Percentiles rank a stretch among this genome's conserved stretches.
These are phyloP conservation scores for Acacia concinna DNA, from an alignment of 331 rosid genomes.

Conservation along the genomic window DNA sequence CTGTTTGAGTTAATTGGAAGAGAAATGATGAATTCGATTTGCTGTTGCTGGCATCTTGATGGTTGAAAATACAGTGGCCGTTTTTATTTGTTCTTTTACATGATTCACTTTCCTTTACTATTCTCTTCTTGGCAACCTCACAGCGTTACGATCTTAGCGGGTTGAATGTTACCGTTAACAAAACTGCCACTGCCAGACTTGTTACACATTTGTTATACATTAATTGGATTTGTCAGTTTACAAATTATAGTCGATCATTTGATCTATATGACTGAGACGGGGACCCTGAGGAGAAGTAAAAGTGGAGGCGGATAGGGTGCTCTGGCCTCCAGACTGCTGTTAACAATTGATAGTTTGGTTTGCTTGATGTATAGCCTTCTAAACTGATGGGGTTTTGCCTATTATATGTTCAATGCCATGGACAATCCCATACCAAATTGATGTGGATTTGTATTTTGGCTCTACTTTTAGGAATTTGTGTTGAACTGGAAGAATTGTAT, in stretches of 20 bases:
- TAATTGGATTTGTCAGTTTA: not conserved
- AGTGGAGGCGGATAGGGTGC: not conserved
- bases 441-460: not conserved
- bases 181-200: not conserved
- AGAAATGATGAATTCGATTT: not conserved
- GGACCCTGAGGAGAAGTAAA: not conserved
- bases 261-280: not conserved
- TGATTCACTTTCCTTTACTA: not conserved
- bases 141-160: not conserved
- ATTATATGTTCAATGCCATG: not conserved
- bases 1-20: not conserved
- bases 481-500: slow-evolving; percentile 26
- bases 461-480: slow-evolving; percentile 22
- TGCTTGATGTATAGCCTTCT: not conserved
- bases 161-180: not conserved
- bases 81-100: not conserved
- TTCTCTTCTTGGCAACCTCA: not conserved
- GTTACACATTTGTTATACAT: not conserved
- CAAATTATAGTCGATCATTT: not conserved
- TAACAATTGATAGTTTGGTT: no score
- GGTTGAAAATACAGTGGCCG: not conserved
- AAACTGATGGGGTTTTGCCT: not conserved
- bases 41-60: slow-evolving; percentile 6
- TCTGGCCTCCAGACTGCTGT: not conserved
- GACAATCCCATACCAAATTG: not conserved